Evolutionary conservation across 768 basidiomycete genomes (phyloP), one percentile per base, ranked within the genome.

Genomic region (Cyathus striatus): DNA sequence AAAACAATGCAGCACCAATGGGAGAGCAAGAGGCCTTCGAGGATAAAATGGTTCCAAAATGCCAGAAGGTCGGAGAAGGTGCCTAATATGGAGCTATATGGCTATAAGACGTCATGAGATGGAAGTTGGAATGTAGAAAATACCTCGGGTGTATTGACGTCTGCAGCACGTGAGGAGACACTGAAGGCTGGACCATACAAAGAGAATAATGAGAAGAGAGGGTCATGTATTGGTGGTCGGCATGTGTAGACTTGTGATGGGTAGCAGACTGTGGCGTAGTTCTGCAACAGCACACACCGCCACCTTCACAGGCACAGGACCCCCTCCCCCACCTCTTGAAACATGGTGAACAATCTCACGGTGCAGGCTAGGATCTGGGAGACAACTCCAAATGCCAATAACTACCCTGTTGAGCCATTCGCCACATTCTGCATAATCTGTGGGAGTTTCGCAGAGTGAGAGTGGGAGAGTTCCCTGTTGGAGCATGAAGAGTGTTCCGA

Each of bases 341-440:
- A 76, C 10, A 92, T 97, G 5, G 96, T 99, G 72, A 93, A 98
- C 13, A 98, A 69, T 35, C 96, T 74, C 0, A 94, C 96, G 26
- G 90, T 68, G 62, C 93, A 96, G 18, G 95, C 95, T 1, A 73
- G 75, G 27, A 98, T 77, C 49, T 95, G 91, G 40, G 90, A 77
- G 54, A 90, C 66, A 25, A 98, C 90, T 20, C 93, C 92, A 56
- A 99, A 90, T 0, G 91, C 80, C 9, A 90, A 94, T 32, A 99
- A 85, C 56, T 97, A 92, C 9, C 96, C 96, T 0, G 96, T 98
- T 5, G 85, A 89, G 38, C 73, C 64, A 4, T 79, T 70, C 35
- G 76, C 77, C 43, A 78, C 60, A 69, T 96, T 99, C 53, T 89
- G 81, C 41, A 73, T 53, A 62, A 98, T 98, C 53, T 98, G 96